Base-by-base conservation (phyloP, 2,329 filamentous ascomycete species). In the Sporothrix sp. region DNA sequence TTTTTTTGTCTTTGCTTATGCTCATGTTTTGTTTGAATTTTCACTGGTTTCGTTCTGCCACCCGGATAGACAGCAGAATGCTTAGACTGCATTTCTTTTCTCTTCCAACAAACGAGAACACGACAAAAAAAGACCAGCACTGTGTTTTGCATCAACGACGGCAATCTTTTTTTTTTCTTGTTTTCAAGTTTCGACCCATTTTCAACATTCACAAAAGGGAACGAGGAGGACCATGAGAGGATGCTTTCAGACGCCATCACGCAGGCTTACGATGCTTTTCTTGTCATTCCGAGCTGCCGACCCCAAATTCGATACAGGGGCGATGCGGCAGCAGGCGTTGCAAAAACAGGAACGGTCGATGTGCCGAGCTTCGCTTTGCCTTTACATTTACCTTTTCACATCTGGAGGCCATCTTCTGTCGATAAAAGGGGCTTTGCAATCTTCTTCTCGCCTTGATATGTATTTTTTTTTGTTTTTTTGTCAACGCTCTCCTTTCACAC, bases 1-100 rank as follows among this genome's bases (percentile, higher is more conserved):
- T 37, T 51, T 21, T 7, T 21, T 21, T 25, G 27, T 32, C 6
- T 39, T 28, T 25, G 14, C 33, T 33, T 5, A 14, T 20, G 1
- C 9, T 33, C 28, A 21, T 20, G 18, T 3, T 36, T 21, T 16
- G 20, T 36, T 32, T 39, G 39, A 23, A 44, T 39, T 43, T 44
- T 10, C 23, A 37, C 40, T 32, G 38, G 47, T 36, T 35, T 18
- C 20, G 42, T 47, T 51, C 50, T 47, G 43, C 42, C 20, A 27
- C 36, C 48, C 33, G 25, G 28, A 27, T 54, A 54, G 52, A 54
- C 52, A 51, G 52, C 48, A 51, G 52, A 51, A 54, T 51, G 52
- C 39, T 51, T 54, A 51, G 48, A 51, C 44, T 40, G 52, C 52
- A 45, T 54, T 40, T 54, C 21, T 28, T 52, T 52, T 39, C 42